phyloP scores from a whole-genome alignment of 2,329 filamentous ascomycete genomes.

The Colletotrichum graminicola region DNA sequence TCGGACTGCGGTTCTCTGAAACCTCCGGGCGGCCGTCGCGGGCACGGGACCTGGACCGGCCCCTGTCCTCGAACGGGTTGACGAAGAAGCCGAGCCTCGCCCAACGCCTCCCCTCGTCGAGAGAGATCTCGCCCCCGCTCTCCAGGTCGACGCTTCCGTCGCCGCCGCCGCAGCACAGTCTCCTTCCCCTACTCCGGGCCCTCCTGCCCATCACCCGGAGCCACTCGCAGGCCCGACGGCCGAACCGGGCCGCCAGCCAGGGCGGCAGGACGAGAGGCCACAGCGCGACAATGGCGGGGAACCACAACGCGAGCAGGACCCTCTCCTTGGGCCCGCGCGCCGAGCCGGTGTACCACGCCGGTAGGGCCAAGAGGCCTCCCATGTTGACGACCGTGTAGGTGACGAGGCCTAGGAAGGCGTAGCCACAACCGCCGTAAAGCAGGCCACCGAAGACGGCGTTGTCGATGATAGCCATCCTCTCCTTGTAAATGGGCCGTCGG shows the following conservation, averaged over 20 bases:
- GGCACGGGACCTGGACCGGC: not conserved
- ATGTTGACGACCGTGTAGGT: not conserved
- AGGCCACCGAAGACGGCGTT: not conserved
- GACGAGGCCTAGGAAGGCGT: conserved; percentile 12
- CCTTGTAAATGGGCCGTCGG: no score
- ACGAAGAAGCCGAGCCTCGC: not conserved
- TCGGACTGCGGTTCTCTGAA: not conserved
- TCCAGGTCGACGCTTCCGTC: not conserved
- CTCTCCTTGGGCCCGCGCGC: not conserved
- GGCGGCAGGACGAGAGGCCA: conserved; percentile 14
- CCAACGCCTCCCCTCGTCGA: not conserved
- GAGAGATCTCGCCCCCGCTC: not conserved
- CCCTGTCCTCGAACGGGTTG: not conserved
- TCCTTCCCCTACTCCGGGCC: no score
- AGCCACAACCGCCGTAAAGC: not conserved
- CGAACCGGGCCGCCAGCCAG: not conserved
- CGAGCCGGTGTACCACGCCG: conserved; percentile 20
- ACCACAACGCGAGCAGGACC: conserved; percentile 15
- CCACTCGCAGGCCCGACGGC: not conserved
- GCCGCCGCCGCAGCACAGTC: no score
- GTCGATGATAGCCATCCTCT: not conserved
- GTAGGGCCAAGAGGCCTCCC: not conserved
- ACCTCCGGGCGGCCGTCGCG: not conserved
- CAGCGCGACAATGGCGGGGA: not conserved
- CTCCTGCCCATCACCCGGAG: not conserved